A percentile compares a stretch with the other conserved stretches of the same genome.
Conservation (phyloP, 768 basidiomycete genomes). For the Megacollybia marginata region DNA sequence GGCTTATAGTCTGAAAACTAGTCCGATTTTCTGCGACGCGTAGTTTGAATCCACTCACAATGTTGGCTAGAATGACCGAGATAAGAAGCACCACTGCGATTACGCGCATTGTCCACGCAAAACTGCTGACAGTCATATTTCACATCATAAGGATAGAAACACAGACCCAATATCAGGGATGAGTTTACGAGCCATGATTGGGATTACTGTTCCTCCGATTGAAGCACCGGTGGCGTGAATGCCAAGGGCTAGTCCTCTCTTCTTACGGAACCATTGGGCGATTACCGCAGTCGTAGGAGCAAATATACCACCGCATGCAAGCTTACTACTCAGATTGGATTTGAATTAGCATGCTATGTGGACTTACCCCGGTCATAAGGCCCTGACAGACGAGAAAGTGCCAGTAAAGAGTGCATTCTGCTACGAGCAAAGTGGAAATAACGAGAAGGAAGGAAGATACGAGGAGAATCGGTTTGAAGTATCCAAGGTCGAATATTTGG, state of each 20-base stretch:
- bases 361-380: constrained; percentile 51
- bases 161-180: constrained; percentile 38
- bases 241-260: constrained; percentile 55
- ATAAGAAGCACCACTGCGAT: constrained; percentile 56
- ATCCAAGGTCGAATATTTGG: constrained; percentile 68
- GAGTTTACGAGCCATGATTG: constrained; percentile 51
- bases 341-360: no score
- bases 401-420: constrained; percentile 70
- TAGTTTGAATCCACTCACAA: constrained; percentile 13
- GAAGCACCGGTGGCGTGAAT: constrained; percentile 59
- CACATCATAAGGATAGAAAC: not conserved
- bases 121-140: constrained; percentile 14
- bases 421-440: constrained; percentile 52
- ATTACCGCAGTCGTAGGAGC: constrained; percentile 52
- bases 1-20: constrained; percentile 25
- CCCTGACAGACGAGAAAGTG: constrained; percentile 76
- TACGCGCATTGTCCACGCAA: constrained; percentile 70
- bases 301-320: constrained; percentile 52
- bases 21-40: not conserved
- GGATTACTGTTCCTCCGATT: constrained; percentile 61
- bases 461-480: constrained; percentile 45
- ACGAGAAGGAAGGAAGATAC: constrained; percentile 44
- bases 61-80: constrained; percentile 45
- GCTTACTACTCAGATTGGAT: constrained; percentile 15
- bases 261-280: constrained; percentile 69